A percentile compares a stretch with the other conserved stretches of the same genome.
These are phyloP conservation scores for Cichorium intybus DNA, from an alignment of 140 eudicot species.

Conservation along the genomic window DNA sequence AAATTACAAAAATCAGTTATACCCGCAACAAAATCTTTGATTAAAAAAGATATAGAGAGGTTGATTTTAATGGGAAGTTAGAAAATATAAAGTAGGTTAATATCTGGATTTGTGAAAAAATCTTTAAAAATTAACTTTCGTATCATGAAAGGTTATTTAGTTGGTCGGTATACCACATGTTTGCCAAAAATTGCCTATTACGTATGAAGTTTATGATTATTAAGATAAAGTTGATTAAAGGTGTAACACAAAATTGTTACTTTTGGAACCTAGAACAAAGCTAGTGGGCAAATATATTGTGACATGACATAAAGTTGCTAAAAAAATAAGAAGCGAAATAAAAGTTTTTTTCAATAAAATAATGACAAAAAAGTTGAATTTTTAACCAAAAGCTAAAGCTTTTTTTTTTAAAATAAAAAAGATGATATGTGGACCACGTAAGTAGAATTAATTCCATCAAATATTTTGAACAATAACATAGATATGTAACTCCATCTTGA, in stretches of 20 bases:
- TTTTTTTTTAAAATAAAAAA: not conserved
- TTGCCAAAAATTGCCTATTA: not conserved
- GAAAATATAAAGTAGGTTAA: not conserved
- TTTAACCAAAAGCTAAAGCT: not conserved
- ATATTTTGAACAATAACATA: not conserved
- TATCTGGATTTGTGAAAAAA: no score
- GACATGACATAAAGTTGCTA: constrained; percentile 13
- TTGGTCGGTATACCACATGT: not conserved
- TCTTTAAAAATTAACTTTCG: not conserved
- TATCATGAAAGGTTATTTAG: not conserved
- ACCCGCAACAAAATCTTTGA: no score
- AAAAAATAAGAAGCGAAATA: not conserved
- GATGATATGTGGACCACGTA: not conserved
- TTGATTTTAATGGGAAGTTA: not conserved
- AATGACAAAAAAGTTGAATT: not conserved
- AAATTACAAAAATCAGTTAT: no score
- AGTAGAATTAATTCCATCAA: not conserved
- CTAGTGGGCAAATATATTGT: not conserved
- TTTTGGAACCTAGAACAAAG: constrained; percentile 9
- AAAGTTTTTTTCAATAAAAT: not conserved
- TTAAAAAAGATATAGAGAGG: no score
- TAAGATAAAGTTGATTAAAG: not conserved
- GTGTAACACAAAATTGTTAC: not conserved
- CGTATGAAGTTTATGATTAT: not conserved
- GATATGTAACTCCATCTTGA: no score